Evolutionary conservation across 352 stramenopile genomes (phyloP).

Genomic region (Phytophthora nicotianae): DNA sequence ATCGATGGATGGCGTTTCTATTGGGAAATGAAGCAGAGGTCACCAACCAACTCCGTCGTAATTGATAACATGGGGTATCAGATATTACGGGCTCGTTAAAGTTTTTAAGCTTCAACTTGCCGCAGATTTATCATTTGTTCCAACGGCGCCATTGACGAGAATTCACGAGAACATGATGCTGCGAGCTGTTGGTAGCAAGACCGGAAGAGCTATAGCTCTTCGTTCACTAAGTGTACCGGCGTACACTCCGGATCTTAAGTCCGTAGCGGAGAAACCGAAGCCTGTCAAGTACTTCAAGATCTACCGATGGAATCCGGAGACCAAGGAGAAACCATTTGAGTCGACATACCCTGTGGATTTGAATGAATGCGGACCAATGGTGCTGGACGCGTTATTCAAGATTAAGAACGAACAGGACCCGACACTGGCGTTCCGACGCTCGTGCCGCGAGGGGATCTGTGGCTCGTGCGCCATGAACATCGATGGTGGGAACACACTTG

Average conservation of each 20-base stretch:
- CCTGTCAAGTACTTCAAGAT: conserved; percentile 99
- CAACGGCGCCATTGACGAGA: conserved; percentile 1
- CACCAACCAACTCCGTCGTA: not conserved
- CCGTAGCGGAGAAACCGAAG: conserved; percentile 72
- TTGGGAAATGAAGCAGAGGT: conserved; percentile 22
- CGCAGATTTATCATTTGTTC: conserved; percentile 6
- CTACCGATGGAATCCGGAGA: conserved; percentile 98
- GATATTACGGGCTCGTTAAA: not conserved
- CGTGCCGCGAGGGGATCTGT: conserved; percentile 99
- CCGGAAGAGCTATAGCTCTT: conserved; percentile 31
- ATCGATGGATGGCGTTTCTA: conserved; percentile 12
- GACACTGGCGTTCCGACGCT: conserved; percentile 97
- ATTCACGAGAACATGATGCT: conserved; percentile 16
- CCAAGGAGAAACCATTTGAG: conserved; percentile 93
- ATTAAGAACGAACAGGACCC: conserved; percentile 99
- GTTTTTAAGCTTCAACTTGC: conserved; percentile 6
- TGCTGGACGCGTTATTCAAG: conserved; percentile 98
- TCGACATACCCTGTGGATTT: conserved; percentile 97
- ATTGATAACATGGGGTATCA: not conserved
- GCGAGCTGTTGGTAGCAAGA: conserved; percentile 2
- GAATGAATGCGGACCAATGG: conserved; percentile 98
- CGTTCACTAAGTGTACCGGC: conserved; percentile 57
- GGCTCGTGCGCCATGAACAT: conserved; percentile 99
- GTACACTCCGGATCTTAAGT: conserved; percentile 65
- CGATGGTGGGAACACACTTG: conserved; percentile 97